Evolutionary conservation across 176 grass and related monocot genomes (phyloP).

Genomic region (Hordeum marinum): DNA sequence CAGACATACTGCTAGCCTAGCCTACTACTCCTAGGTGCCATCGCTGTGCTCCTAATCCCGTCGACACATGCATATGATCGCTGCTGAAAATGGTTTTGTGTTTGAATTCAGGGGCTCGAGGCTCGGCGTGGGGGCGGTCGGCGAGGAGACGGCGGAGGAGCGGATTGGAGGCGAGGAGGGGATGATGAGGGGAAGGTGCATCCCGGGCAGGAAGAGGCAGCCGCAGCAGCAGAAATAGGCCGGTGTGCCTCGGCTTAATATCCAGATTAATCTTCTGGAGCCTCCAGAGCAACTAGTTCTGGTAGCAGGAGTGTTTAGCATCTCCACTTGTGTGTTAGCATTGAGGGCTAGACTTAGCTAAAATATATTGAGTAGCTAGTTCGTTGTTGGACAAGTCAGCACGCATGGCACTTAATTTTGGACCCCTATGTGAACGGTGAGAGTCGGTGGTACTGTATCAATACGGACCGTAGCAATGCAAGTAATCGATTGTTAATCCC

Average conservation of each 20-base stretch:
- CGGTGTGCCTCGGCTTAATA: neutral
- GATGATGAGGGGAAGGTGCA: conserved; percentile 66
- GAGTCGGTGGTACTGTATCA: neutral
- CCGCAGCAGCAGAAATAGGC: neutral
- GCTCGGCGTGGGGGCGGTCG: conserved; percentile 36
- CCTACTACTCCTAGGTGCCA: neutral
- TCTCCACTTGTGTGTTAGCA: neutral
- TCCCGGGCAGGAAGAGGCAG: conserved; percentile 60
- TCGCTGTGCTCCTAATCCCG: too few relatives aligned
- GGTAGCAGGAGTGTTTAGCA: neutral
- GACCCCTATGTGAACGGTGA: neutral
- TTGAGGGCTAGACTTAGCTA: neutral
- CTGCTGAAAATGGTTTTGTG: neutral
- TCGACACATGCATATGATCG: neutral
- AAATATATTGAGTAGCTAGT: neutral
- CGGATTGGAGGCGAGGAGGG: conserved; percentile 32
- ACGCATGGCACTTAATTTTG: neutral
- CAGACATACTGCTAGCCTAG: neutral
- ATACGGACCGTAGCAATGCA: neutral
- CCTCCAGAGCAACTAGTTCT: too few relatives aligned
- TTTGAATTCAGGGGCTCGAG: conserved; percentile 56
- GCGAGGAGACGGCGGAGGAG: conserved; percentile 22
- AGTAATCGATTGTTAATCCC: too few relatives aligned
- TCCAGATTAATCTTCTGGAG: neutral
- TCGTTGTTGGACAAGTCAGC: neutral